Base-by-base conservation (phyloP, 2,329 filamentous ascomycete species). In the Lecanosticta acicola region DNA sequence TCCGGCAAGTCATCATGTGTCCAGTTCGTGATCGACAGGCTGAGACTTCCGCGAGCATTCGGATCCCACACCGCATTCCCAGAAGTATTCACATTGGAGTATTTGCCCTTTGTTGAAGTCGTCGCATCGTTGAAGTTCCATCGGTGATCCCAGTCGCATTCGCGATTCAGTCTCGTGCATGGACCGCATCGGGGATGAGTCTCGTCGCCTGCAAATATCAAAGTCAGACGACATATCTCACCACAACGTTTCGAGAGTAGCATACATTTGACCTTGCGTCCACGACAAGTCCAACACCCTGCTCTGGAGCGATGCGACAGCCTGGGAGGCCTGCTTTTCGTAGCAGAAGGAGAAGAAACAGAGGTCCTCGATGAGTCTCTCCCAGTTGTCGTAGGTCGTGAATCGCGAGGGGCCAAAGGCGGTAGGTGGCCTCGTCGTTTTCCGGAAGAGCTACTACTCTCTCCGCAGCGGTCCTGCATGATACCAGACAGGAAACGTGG, bases 91-190 rank as follows among this genome's bases (percentile, higher is more conserved):
- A 79, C 71, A 53, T 76, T 65, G 4, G 52, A 45, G 37, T 63
- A 60, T 48, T 63, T 65, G 41, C 46, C 48, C 39, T 61, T 56
- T 1, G 62, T 66, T 39, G 46, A 59, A n/a, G 55, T 50, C 0
- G 63, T 66, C 10, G 62, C 61, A 50, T 66, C 63, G 55, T 54
- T 65, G 55, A 66, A 67, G 46, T 64, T 65, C 64, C 69, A 66
- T 38, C 77, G 70, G 13, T 76, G 74, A 47, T 71, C 73, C 63
- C 79, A 81, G 57, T 80, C 77, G 59, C 78, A 80, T 29, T 68
- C 66, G 57, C 79, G 75, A 37, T 76, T 74, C 17, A 80, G 66
- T 43, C 77, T 69, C 21, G 71, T 68, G 60, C 77, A 80, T 67
- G 77, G 77, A 67, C 54, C 52, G 39, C 54, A 57, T 46, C 54